Percentiles rank a stretch among this genome's conserved stretches.
These are phyloP conservation scores for Scutellaria baicalensis DNA, from an alignment of 257 asterid species.

Conservation along the genomic window DNA sequence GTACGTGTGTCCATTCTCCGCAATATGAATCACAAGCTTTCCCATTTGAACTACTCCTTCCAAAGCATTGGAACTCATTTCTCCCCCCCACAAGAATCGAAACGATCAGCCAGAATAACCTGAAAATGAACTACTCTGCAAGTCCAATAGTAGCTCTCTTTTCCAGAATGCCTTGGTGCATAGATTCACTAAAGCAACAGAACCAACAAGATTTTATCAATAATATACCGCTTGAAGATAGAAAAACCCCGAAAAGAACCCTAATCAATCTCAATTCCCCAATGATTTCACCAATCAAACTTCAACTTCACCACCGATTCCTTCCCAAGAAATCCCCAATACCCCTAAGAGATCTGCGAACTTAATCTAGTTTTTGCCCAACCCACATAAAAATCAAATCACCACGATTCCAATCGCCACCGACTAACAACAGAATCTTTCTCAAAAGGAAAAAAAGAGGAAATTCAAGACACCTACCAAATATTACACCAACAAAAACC, in stretches of 20 bases:
- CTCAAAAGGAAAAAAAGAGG: neutral
- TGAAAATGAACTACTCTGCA: conserved; percentile 6
- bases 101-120: conserved; percentile 11
- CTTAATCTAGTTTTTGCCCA: neutral
- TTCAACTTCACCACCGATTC: neutral
- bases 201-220: conserved; percentile 3
- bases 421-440: conserved; percentile 31
- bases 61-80: conserved; percentile 50
- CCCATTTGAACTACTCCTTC: conserved; percentile 66
- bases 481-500: conserved; percentile 4
- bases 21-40: conserved; percentile 67
- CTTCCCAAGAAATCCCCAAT: conserved; percentile 14
- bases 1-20: conserved; percentile 85
- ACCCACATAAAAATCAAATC: conserved; percentile 1
- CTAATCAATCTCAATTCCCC: conserved; percentile 10
- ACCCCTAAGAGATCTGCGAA: conserved; percentile 24
- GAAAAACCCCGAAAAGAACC: conserved; percentile 13
- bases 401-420: conserved; percentile 17
- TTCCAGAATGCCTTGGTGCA: neutral
- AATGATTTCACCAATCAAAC: conserved; percentile 13
- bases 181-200: conserved; percentile 11
- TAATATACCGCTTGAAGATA: conserved; percentile 4
- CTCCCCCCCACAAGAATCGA: neutral
- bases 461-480: conserved; percentile 16
- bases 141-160: conserved; percentile 4